A percentile compares a stretch with the other conserved stretches of the same genome.
phyloP scores from a whole-genome alignment of 2,329 filamentous ascomycete species.

The Fusarium longipes region DNA sequence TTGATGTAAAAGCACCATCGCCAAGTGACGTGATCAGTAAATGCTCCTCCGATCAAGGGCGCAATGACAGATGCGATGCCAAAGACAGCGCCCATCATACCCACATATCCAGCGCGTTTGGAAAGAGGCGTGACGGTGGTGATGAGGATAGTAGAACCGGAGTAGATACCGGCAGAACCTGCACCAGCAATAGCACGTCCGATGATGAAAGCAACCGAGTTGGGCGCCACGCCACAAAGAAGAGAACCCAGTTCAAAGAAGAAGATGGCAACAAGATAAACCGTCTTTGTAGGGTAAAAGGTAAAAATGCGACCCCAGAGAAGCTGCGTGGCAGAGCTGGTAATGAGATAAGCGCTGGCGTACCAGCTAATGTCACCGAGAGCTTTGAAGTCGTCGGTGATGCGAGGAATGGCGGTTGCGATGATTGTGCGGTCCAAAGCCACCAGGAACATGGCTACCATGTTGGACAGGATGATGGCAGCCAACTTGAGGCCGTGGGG shows the following conservation, averaged over 20 bases:
- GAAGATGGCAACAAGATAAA: conserved; percentile 12
- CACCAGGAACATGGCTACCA: conserved; percentile 21
- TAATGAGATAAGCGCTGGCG: conserved; percentile 13
- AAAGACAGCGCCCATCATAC: conserved; percentile 2
- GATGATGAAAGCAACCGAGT: conserved; percentile 1
- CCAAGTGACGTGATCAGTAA: conserved; percentile 16
- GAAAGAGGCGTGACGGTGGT: conserved; percentile 5
- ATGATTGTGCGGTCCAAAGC: conserved; percentile 18
- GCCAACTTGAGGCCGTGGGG: conserved; percentile 9
- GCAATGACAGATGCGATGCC: conserved; percentile 11
- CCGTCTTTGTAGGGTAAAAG: background rate
- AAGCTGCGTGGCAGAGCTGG: conserved; percentile 9
- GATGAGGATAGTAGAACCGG: conserved; percentile 10
- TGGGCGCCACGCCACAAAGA: conserved; percentile 7
- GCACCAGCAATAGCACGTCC: conserved; percentile 12
- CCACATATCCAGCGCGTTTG: conserved; percentile 6
- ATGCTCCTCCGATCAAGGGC: conserved; percentile 8
- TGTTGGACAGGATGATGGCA: conserved; percentile 10
- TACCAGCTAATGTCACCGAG: conserved; percentile 13
- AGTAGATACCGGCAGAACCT: conserved; percentile 6
- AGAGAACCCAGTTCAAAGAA: conserved; percentile 12
- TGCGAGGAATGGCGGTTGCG: conserved; percentile 8
- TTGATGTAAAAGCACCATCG: conserved; percentile 23
- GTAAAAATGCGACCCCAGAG: conserved; percentile 6
- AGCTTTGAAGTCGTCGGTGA: conserved; percentile 10